Evolutionary conservation across 208 protist species (phyloP), one percentile per base, ranked within the genome.

Genomic region (Trypanosoma platydactyli): DNA sequence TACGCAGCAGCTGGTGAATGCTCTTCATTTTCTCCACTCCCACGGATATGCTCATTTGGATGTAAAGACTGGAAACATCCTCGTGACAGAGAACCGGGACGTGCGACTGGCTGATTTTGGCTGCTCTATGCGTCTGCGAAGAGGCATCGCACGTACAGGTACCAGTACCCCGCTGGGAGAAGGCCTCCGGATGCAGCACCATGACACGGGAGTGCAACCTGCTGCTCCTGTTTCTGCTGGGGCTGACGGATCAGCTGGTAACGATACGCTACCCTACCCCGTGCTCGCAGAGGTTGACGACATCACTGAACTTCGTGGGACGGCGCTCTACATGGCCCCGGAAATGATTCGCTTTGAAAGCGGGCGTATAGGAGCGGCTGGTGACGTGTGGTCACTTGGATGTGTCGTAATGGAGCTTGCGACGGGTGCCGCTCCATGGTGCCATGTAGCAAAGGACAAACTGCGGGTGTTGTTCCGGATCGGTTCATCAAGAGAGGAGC

Each of bases 91-190:
- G 3, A 64, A 86, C 13, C 86, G 86, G 46, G 58, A 81, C 24
- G 83, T 89, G 30, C 94, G 97, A 30, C 79, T 98, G 25, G 95
- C 91, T 1, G 96, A 98, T 77, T 94, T 98, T 49, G 91, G 91
- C 51, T 95, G 94, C 24, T 84, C 88, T 33, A 89, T 86, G 77
- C 88, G 92, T 27, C 69, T 98, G 33, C 33, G 51, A 11, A 35
- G 29, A 5, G 57, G 7, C 5, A 20, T 18, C 4, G 24, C 12
- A 18, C 7, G 9, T 27, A 9, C 49, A 1, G 3, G 25, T 20
- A 33, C 7, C 67, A 61, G 44, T 22, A 12, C 44, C 44, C 6
- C 44, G 13, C 6, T 48, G 44, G 44, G 44, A 22, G 44, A 48
- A 22, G n/a, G 44, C 18, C 3, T 38, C 27, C 51, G n/a, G 35